Evolutionary conservation across 1,139 yeast species (phyloP).

Genomic region (Blastobotrys illinoisensis): DNA sequence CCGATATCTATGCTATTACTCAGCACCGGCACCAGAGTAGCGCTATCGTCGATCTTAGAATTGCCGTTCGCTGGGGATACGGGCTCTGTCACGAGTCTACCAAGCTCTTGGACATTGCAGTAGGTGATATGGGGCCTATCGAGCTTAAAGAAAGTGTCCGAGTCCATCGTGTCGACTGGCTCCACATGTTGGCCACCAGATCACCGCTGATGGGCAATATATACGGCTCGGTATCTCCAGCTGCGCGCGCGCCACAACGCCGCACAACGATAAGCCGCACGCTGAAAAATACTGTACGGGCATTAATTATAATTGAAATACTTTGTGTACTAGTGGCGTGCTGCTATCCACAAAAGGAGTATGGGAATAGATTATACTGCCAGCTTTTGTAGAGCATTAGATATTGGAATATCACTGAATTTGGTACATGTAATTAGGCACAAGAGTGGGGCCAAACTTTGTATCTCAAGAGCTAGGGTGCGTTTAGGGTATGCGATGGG

Average conservation of each 20-base stretch:
- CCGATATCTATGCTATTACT: neutral
- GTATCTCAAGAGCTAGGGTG: too few relatives aligned
- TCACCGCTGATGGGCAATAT: neutral
- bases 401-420: too few relatives aligned
- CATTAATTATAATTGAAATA: too few relatives aligned
- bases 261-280: neutral
- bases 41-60: neutral
- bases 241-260: neutral
- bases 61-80: neutral
- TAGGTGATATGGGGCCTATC: slow-evolving; percentile 18
- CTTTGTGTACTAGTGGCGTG: too few relatives aligned
- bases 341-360: too few relatives aligned
- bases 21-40: neutral
- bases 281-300: neutral
- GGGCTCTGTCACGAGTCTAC: neutral
- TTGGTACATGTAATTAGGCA: too few relatives aligned
- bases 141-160: slow-evolving; percentile 17
- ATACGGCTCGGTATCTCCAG: neutral
- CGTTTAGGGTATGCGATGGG: too few relatives aligned
- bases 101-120: slow-evolving; percentile 4
- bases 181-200: neutral
- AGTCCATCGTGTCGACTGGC: slow-evolving; percentile 14
- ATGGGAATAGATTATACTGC: too few relatives aligned
- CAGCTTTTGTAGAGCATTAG: too few relatives aligned
- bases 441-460: too few relatives aligned